phyloP scores from a whole-genome alignment of 2,329 filamentous ascomycete genomes.

The Simplicillium aogashimaense region DNA sequence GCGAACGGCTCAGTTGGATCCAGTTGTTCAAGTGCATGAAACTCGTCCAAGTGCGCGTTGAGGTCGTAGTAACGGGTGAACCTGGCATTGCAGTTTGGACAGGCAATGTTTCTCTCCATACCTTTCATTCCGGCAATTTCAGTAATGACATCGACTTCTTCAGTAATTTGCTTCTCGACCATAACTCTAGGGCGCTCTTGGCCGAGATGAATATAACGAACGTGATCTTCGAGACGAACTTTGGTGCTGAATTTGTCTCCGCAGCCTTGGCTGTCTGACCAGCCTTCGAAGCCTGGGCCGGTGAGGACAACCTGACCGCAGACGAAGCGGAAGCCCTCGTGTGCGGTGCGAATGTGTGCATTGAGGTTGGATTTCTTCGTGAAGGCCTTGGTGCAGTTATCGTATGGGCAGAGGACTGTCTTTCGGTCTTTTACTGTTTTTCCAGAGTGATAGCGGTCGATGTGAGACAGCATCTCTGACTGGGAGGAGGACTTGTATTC shows the following conservation, averaged over 20 bases:
- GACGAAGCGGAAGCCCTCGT: conserved; percentile 68
- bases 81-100: conserved; percentile 32
- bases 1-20: conserved; percentile 12
- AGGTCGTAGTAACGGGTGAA: conserved; percentile 43
- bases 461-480: conserved; percentile 62
- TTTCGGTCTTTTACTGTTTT: conserved; percentile 52
- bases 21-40: conserved; percentile 10
- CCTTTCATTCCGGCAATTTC: conserved; percentile 30
- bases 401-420: conserved; percentile 54
- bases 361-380: conserved; percentile 77
- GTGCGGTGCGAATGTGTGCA: conserved; percentile 66
- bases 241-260: conserved; percentile 69
- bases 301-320: conserved; percentile 62
- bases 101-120: conserved; percentile 31
- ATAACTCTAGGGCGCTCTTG: conserved; percentile 29
- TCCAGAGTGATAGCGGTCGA: conserved; percentile 66
- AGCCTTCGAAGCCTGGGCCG: conserved; percentile 47
- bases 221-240: conserved; percentile 69
- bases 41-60: conserved; percentile 29
- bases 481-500: conserved; percentile 56
- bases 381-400: conserved; percentile 66
- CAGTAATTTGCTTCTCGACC: conserved; percentile 6
- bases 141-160: conserved; percentile 15
- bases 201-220: conserved; percentile 74
- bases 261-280: conserved; percentile 61